phyloP scores from a whole-genome alignment of 257 asterid species.

The Solanum lycopersicoides region DNA sequence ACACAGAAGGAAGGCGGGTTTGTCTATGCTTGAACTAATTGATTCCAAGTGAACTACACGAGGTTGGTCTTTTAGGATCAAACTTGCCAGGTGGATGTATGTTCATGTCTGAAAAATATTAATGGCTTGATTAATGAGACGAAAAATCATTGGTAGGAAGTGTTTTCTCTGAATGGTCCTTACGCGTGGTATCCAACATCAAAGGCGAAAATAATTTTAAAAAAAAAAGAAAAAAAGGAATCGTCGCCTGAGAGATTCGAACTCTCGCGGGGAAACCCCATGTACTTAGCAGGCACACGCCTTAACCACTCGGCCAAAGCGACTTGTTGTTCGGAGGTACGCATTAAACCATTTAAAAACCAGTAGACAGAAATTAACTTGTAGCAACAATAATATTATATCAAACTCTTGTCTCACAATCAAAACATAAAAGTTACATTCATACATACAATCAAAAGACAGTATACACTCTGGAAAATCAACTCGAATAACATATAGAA shows the following conservation, averaged over 20 bases:
- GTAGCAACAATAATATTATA: background rate
- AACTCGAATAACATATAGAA: background rate
- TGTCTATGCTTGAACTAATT: too few species aligned
- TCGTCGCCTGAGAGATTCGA: constrained; percentile 99
- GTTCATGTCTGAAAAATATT: background rate
- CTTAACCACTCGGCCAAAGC: constrained; percentile 61
- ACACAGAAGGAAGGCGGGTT: background rate
- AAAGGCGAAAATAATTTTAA: too few species aligned
- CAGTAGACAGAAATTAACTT: background rate
- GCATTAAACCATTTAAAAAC: too few species aligned
- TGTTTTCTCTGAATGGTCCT: too few species aligned
- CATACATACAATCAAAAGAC: background rate
- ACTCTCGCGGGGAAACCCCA: constrained; percentile 99
- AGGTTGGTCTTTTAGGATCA: background rate
- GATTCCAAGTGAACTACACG: background rate
- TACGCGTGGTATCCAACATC: too few species aligned
- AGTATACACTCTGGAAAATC: background rate
- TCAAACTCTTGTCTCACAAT: background rate
- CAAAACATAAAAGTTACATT: background rate
- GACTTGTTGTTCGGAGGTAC: background rate
- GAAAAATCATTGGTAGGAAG: too few species aligned
- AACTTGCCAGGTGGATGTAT: background rate
- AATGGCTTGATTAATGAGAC: too few species aligned
- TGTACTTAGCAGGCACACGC: constrained; percentile 69
- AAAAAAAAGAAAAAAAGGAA: background rate